Base-by-base conservation (phyloP, 768 basidiomycete species). In the Tulasnella sp. region DNA sequence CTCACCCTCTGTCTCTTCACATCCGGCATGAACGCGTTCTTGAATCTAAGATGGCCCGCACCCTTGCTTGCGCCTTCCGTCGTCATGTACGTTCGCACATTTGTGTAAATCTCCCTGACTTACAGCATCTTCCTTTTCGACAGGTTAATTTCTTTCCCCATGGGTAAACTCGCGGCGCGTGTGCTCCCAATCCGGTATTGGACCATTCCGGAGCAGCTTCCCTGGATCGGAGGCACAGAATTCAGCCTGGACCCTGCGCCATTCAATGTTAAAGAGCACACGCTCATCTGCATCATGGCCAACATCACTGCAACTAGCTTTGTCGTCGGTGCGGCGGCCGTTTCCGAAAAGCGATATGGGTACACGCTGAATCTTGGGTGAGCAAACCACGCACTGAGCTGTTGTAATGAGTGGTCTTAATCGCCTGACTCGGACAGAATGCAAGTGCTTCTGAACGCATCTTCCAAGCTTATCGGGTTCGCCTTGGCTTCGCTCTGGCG, bases 181-280 rank as follows among this genome's bases (percentile, higher is more conserved):
- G 79, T 87, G 5, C 83, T 97, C 47, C 95, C 96, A n/a, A 94
- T 94, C 77, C 87, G 83, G 26, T 87, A 86, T 0, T 79, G 76
- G 75, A 72, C 72, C 9, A 37, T 92, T 84, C 82, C 90, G 83
- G 77, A 78, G 26, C 83, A 80, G 79, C 41, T 70, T 9, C 69
- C 69, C 17, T 42, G 41, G 32, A 79, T 87, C 1, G 86, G 84
- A 2, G 82, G 87, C 3, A 66, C 83, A 41, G 87, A 88, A 74
- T 89, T 94, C 78, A 91, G 90, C 0, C 83, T 98, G 47, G 96
- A 97, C 77, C 95, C 95, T 1, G 89, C 94, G 14, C 94, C 94
- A n/a, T 96, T 94, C 92, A 96, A 95, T 78, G 94, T 96, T 83
- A 96, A 96, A 80, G 95, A 97, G 78, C 94, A 96, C 77, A 90